Base-by-base conservation (phyloP, 768 basidiomycete genomes). In the Podaxis carcinomalis region DNA sequence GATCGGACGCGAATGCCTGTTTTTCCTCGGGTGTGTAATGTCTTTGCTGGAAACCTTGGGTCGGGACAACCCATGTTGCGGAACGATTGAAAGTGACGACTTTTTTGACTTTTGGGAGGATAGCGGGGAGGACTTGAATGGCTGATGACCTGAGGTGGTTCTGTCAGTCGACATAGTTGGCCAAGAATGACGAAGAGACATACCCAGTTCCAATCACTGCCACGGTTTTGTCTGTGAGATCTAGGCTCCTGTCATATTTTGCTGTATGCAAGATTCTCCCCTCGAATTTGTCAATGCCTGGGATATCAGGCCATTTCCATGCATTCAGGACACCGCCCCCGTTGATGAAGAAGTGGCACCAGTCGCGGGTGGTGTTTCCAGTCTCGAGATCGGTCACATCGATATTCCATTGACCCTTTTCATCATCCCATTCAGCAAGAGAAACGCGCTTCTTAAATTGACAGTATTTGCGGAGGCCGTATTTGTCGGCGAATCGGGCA, bases 21-120 rank as follows among this genome's bases (percentile, higher is more conserved):
- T 69, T 73, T 63, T 83, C 80, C 42, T 77, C 75, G 4, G 76
- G 72, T 1, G 72, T 64, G 55, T 68, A 72, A 65, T 71, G 65
- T 53, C 66, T 71, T 54, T 67, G 65, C 21, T 64, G 61, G 32
- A 64, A 61, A 9, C 62, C 68, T 52, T 57, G 67, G 1, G 62
- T 46, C 14, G 66, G 68, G 10, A 68, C 57, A 21, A 72, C 66
- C 71, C 71, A 75, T 2, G 68, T 71, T 16, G 70, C 61, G 11
- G 65, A 57, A 6, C 74, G 70, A 21, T 73, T 65, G 51, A 73
- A 74, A 2, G 68, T 65, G 21, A 68, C 70, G 40, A 73, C 36
- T 51, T 72, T 73, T 70, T 77, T 64, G 67, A 74, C 68, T 32
- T 66, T 64, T 19, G 69, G 68, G 35, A 68, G 66, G 28, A 74